These are phyloP conservation scores for Saraca asoca DNA, from an alignment of 331 rosid genomes.

Conservation along the genomic window DNA sequence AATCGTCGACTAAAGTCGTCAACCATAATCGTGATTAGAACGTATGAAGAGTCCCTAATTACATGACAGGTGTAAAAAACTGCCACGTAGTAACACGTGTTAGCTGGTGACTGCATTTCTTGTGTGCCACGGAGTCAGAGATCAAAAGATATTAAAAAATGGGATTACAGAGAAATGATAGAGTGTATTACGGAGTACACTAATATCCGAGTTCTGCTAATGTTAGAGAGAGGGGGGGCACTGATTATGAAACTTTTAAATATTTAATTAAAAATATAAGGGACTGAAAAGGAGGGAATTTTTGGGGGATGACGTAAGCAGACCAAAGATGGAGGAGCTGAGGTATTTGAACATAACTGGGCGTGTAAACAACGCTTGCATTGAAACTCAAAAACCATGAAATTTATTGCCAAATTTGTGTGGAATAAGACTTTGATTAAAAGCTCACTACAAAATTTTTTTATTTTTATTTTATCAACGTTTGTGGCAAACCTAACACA, in stretches of 20 bases:
- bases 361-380: slow-evolving; percentile 53
- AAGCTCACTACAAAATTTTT: too few species aligned
- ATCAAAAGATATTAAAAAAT: background rate
- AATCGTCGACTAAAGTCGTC: background rate
- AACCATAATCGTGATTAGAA: slow-evolving; percentile 47
- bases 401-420: slow-evolving; percentile 29
- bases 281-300: background rate
- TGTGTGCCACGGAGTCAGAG: slow-evolving; percentile 25
- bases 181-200: background rate
- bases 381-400: slow-evolving; percentile 47
- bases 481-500: too few species aligned
- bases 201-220: background rate
- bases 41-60: slow-evolving; percentile 17
- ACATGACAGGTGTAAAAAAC: slow-evolving; percentile 37
- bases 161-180: background rate
- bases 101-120: background rate
- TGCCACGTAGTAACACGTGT: slow-evolving; percentile 35
- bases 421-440: too few species aligned
- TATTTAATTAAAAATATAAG: background rate
- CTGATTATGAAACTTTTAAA: too few species aligned
- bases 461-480: too few species aligned
- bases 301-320: slow-evolving; percentile 36
- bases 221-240: background rate
- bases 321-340: slow-evolving; percentile 43
- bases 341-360: slow-evolving; percentile 46